Conservation (phyloP, 805 yeast genomes). For the Hanseniaspora occidentalis region DNA sequence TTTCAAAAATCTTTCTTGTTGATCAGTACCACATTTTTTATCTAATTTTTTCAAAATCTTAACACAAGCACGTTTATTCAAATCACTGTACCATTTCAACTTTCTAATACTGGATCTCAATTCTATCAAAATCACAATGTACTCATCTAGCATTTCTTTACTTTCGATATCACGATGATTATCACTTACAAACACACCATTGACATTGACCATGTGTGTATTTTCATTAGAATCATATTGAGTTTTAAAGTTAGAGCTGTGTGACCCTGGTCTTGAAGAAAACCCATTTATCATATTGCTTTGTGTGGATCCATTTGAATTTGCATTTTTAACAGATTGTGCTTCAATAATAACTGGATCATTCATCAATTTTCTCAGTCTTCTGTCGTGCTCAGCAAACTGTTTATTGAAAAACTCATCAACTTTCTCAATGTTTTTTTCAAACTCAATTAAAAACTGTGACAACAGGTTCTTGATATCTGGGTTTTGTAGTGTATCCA, state of each 20-base stretch:
- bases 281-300: too few relatives aligned
- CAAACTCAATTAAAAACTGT: conserved; percentile 64
- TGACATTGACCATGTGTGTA: neutral
- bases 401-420: conserved; percentile 68
- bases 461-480: conserved; percentile 38
- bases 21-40: conserved; percentile 57
- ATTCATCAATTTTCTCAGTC: conserved; percentile 38
- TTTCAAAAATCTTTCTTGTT: conserved; percentile 43
- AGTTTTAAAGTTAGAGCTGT: too few relatives aligned
- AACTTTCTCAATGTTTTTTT: conserved; percentile 70
- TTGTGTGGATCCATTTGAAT: too few relatives aligned
- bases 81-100: conserved; percentile 87
- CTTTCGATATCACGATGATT: conserved; percentile 7
- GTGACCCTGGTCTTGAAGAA: too few relatives aligned
- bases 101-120: conserved; percentile 65
- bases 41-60: conserved; percentile 86
- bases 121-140: conserved; percentile 58
- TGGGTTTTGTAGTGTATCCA: conserved; percentile 28
- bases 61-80: conserved; percentile 78
- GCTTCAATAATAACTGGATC: conserved; percentile 1
- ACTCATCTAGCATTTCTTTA: conserved; percentile 43
- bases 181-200: neutral
- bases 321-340: neutral
- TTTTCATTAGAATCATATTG: neutral
- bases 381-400: conserved; percentile 58